Base-by-base conservation (phyloP, 345 rosid genomes). In the Aegle marmelos region DNA sequence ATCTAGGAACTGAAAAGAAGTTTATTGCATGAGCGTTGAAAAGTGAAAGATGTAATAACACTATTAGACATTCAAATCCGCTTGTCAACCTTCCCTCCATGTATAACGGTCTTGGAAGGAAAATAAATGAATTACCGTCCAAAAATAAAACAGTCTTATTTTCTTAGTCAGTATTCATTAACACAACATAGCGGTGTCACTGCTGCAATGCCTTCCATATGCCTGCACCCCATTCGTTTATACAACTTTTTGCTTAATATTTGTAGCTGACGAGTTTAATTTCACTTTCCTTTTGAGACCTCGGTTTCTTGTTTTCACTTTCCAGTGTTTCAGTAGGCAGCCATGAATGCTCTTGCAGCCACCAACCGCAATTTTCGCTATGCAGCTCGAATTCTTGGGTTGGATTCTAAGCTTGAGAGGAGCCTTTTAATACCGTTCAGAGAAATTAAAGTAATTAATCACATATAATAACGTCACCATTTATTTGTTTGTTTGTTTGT, bases 391-490 rank as follows among this genome's bases (percentile, higher is more conserved):
- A 85, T 91, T 68, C 90, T 91, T 66, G 90, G 91, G 16, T 58
- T 91, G 79, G 94, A 91, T 76, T 83, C 92, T 28, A 89, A 89
- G 80, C 85, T 91, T 11, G 87, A 88, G 50, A 88, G 33, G 61
- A 89, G 90, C 67, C 91, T 91, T 37, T 64, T 87, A 73, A 89
- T 89, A 76, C 94, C 94, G 33, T 87, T 88, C 21, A 80, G 91
- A 68, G 92, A 89, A 81, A 83, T 91, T 83, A 91, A 89, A 88
- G 91, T 84, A n/a, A 45, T 22, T 64, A 6, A 22, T 8, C 4
- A 53, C 17, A 45, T 13, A 45, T 45, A 45, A 45, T 13, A 13
- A 3, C 0, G 13, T 45, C 50, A 11, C 50, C 50, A 45, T 45
- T 45, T 45, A 34, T 34, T 36, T 25, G 10, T 54, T 24, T 21